phyloP scores from a whole-genome alignment of 768 basidiomycete genomes.

The Pleurotus tuber-regium region DNA sequence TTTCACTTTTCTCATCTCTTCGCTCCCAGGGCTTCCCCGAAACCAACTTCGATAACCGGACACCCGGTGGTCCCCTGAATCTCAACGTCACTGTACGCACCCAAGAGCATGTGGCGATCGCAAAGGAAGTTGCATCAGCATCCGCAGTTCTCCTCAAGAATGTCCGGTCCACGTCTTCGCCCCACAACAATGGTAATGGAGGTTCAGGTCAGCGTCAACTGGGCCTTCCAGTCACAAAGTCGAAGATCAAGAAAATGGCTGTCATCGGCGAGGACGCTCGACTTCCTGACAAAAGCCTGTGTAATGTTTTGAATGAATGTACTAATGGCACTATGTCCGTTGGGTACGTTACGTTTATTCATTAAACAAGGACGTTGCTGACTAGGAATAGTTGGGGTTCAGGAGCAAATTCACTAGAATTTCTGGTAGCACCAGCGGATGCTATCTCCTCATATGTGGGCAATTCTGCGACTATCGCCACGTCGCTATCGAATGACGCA shows the following conservation, averaged over 20 bases:
- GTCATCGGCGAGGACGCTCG: constrained; percentile 7
- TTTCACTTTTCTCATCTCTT: constrained; percentile 27
- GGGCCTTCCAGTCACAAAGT: constrained; percentile 1
- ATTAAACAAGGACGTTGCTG: not conserved
- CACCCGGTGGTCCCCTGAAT: not conserved
- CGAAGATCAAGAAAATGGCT: constrained; percentile 1
- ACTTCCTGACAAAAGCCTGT: not conserved
- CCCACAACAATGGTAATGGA: not conserved
- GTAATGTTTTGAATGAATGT: constrained; percentile 5
- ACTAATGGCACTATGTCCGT: constrained; percentile 1
- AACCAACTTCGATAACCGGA: constrained; percentile 4
- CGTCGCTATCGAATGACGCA: constrained; percentile 63
- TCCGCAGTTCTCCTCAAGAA: constrained; percentile 70
- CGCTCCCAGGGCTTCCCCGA: constrained; percentile 2
- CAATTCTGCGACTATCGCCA: constrained; percentile 61
- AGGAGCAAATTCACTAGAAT: constrained; percentile 2
- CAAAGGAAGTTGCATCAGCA: constrained; percentile 71
- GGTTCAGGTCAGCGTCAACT: not conserved
- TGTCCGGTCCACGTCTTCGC: not conserved
- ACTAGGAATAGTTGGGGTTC: constrained; percentile 2
- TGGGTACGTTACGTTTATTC: not conserved
- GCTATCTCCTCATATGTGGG: constrained; percentile 75
- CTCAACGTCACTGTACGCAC: constrained; percentile 48
- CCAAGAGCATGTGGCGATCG: constrained; percentile 65
- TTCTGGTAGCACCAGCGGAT: constrained; percentile 57